Base-by-base conservation (phyloP, 805 yeast genomes). In the Candida silvatica region DNA sequence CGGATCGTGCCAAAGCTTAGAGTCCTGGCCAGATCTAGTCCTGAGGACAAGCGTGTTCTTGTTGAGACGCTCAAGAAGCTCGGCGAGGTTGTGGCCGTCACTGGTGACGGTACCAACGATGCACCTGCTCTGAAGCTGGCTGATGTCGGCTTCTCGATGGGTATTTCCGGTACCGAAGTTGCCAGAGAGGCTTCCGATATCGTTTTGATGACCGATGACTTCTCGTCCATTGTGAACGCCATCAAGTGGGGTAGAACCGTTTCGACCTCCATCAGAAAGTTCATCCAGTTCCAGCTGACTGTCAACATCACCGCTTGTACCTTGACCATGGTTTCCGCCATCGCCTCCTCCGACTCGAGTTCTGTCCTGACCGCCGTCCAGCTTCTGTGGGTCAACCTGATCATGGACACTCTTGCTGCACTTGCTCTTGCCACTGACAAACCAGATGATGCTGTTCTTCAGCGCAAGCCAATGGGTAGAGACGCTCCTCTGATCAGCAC, bases 101-200 rank as follows among this genome's bases (percentile, higher is more conserved):
- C 99, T 26, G 99, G 98, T 54, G 99, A 92, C 58, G 99, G 99
- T 60, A 90, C 97, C 6, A 92, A 92, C 57, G 99, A 92, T 68
- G 98, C 97, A 0, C 97, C 97, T 12, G 97, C 98, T 3, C 70
- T 92, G 52, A 86, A 90, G 52, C 67, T 88, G 39, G 99, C 98
- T 0, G 97, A 92, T 61, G 95, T 92, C 39, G 99, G 99, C 2
- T 90, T 92, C 54, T 84, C 97, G 3, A 92, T 92, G 99, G 99
- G 99, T 45, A 85, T 88, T 41, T 72, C 95, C 6, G 99, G 99
- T 45, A 92, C 98, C 2, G 99, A 92, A 61, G 97, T 92, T 42
- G 98, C 99, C 7, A 76, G 96, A 58, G 99, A 92, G 56, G 98
- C 98, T 6, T 84, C 96, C 5, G 98, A 92, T 58, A 92, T 92